Evolutionary conservation across 1,139 yeast genomes (phyloP).

Genomic region (Waltiozyma sp.): DNA sequence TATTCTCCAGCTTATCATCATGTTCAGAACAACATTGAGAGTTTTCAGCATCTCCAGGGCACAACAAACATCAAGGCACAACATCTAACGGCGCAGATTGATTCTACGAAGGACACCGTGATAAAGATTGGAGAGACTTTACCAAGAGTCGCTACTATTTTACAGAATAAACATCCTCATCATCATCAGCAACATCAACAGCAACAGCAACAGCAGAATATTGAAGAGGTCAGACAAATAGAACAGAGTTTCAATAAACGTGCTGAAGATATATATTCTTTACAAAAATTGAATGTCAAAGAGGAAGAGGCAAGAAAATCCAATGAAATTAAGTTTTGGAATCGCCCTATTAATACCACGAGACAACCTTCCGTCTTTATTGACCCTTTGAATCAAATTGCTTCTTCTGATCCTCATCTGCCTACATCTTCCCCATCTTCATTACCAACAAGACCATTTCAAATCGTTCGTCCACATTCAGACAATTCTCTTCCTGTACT

Average conservation of each 20-base stretch:
- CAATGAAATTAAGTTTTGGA: conserved; percentile 16
- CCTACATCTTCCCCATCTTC: neutral
- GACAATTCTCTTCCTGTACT: conserved; percentile 2
- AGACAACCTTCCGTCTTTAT: conserved; percentile 18
- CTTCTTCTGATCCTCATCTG: neutral
- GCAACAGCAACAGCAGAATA: conserved; percentile 6
- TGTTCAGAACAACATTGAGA: neutral
- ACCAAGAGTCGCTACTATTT: conserved; percentile 15
- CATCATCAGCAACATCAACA: too few relatives aligned
- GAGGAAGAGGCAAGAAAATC: conserved; percentile 8
- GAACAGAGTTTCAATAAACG: conserved; percentile 14
- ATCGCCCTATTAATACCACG: conserved; percentile 5
- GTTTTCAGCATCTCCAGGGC: neutral
- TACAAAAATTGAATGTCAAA: neutral
- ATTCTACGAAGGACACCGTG: conserved; percentile 14
- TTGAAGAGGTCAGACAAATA: conserved; percentile 10
- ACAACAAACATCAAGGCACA: conserved; percentile 6
- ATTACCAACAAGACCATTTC: neutral
- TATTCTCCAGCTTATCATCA: neutral
- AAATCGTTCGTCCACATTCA: neutral
- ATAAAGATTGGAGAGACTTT: conserved; percentile 14
- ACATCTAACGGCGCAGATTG: conserved; percentile 7
- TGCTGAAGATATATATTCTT: conserved; percentile 8
- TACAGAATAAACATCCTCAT: conserved; percentile 3
- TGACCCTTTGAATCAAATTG: conserved; percentile 14